These are phyloP conservation scores for Didymella lethalis DNA, from an alignment of 2,329 filamentous ascomycete species.

Conservation along the genomic window DNA sequence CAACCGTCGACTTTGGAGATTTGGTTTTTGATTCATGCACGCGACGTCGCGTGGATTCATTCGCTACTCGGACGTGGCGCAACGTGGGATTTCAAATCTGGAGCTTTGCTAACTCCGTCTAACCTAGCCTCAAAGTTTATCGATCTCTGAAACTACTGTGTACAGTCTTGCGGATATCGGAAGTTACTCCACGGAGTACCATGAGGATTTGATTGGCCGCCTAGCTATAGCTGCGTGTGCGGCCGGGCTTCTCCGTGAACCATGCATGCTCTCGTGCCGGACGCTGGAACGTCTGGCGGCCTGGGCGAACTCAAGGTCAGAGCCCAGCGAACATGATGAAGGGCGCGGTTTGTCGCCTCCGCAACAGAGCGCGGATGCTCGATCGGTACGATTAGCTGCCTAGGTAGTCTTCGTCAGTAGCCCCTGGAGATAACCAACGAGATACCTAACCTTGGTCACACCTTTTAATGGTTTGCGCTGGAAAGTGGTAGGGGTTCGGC, in stretches of 20 bases:
- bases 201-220: neutral
- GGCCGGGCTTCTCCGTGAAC: neutral
- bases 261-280: neutral
- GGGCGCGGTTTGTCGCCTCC: neutral
- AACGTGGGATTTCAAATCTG: neutral
- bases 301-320: neutral
- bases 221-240: neutral
- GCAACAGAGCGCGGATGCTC: neutral
- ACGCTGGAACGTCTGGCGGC: neutral
- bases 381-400: neutral
- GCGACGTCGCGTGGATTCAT: slow-evolving; percentile 10
- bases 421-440: neutral
- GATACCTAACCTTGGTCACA: neutral
- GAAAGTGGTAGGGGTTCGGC: slow-evolving; percentile 5
- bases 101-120: neutral
- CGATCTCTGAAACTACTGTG: slow-evolving; percentile 2
- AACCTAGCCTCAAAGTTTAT: slow-evolving; percentile 15
- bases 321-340: neutral
- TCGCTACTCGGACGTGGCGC: slow-evolving; percentile 12
- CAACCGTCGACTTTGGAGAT: slow-evolving; percentile 3
- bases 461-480: neutral
- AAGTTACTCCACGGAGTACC: slow-evolving; percentile 1
- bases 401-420: neutral
- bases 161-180: neutral
- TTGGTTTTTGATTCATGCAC: slow-evolving; percentile 19